These are phyloP conservation scores for Stromatinia cepivora DNA, from an alignment of 2,329 filamentous ascomycete species.

Conservation along the genomic window DNA sequence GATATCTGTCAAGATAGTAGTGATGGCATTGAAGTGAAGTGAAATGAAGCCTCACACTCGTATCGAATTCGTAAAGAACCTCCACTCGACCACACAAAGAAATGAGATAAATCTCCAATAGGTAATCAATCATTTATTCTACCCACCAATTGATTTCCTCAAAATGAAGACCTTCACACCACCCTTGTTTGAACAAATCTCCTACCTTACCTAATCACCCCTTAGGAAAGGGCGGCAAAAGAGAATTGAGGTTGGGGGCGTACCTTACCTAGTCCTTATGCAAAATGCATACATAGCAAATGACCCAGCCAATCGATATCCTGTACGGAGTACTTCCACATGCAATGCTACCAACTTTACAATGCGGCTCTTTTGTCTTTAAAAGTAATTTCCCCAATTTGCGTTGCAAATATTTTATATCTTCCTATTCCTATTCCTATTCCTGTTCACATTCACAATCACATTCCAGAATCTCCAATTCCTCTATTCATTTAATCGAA, in stretches of 20 bases:
- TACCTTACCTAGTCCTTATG: no score
- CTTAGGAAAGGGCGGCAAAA: background rate
- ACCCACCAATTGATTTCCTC: background rate
- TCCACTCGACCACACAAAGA: no score
- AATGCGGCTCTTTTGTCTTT: background rate
- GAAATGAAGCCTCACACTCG: background rate
- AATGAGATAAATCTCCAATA: no score
- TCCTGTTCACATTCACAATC: background rate
- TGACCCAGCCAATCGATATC: no score
- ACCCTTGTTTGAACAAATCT: background rate
- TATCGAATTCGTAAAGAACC: background rate
- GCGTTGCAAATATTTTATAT: background rate
- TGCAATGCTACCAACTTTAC: background rate
- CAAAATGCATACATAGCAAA: no score
- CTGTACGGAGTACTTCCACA: no score
- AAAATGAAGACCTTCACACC: no score
- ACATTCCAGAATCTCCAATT: constrained; percentile 4
- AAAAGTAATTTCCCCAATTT: no score
- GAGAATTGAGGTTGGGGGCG: background rate
- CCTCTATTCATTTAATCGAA: background rate
- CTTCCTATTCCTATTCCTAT: no score
- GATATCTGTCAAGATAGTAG: background rate
- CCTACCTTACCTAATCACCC: background rate
- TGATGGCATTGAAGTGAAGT: background rate
- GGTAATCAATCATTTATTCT: no score